Percentiles rank a stretch among this genome's conserved stretches.
phyloP scores from a whole-genome alignment of 2,329 filamentous ascomycete species.

The Monosporascus sp. region DNA sequence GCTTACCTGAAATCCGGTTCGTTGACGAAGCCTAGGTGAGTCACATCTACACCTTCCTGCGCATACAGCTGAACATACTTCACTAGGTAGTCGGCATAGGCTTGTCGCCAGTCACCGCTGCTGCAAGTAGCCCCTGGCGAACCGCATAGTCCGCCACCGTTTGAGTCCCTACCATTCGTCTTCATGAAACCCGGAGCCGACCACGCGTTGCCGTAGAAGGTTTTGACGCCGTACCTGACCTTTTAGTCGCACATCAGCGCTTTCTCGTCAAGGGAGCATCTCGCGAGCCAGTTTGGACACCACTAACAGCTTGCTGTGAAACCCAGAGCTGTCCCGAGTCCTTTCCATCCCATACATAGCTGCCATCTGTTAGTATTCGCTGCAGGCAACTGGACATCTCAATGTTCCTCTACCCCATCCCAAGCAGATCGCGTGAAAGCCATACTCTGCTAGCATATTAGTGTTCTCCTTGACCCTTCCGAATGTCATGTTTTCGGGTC shows the following conservation, averaged over 20 bases:
- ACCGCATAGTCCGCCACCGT: slow-evolving; percentile 25
- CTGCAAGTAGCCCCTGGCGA: slow-evolving; percentile 23
- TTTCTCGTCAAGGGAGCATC: not conserved
- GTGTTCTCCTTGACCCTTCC: not conserved
- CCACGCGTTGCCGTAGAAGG: slow-evolving; percentile 36
- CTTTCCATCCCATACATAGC: slow-evolving; percentile 6
- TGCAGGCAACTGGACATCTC: no score
- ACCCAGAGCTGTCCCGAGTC: slow-evolving; percentile 5
- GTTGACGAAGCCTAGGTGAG: slow-evolving; percentile 6
- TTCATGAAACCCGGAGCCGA: slow-evolving; percentile 29
- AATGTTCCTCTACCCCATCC: no score
- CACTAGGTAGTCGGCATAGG: slow-evolving; percentile 31
- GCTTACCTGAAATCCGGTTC: slow-evolving; percentile 7
- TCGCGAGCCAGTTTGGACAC: not conserved
- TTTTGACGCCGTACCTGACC: slow-evolving; percentile 34
- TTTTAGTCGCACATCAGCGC: not conserved
- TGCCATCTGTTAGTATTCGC: not conserved
- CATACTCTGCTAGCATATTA: not conserved
- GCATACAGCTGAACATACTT: slow-evolving; percentile 31
- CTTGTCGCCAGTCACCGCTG: slow-evolving; percentile 29
- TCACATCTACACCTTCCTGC: slow-evolving; percentile 2
- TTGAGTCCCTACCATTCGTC: slow-evolving; percentile 24
- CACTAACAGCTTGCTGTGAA: slow-evolving; percentile 7
- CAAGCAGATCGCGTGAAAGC: no score
- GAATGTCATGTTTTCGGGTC: no score